A percentile compares a stretch with the other conserved stretches of the same genome.
Evolutionary conservation across 148 eudicot genomes (phyloP).

Genomic region (Salicornia ramosissima): DNA sequence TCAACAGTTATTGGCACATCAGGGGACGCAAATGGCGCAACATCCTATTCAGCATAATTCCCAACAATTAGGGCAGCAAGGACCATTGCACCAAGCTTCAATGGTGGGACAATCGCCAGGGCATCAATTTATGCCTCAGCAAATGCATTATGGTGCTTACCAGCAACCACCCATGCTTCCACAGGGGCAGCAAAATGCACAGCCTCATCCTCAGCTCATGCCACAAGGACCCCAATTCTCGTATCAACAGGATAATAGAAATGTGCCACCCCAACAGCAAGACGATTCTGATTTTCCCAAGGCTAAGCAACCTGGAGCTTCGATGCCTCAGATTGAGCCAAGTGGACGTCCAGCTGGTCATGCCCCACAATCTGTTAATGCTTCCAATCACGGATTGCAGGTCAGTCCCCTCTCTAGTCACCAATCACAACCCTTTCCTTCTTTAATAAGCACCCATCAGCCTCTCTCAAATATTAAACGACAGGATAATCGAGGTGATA

Average conservation of each 20-base stretch:
- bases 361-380: constrained; percentile 31
- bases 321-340: constrained; percentile 46
- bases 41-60: constrained; percentile 42
- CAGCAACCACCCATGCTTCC: constrained; percentile 43
- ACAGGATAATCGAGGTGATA: constrained; percentile 39
- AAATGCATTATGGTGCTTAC: constrained; percentile 47
- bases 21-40: constrained; percentile 40
- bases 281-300: constrained; percentile 52
- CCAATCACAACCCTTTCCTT: constrained; percentile 37
- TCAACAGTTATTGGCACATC: constrained; percentile 38
- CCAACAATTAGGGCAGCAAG: constrained; percentile 37
- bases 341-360: constrained; percentile 36
- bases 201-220: constrained; percentile 43
- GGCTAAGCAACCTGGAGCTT: constrained; percentile 41
- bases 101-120: constrained; percentile 53
- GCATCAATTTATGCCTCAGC: constrained; percentile 48
- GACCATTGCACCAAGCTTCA: constrained; percentile 42
- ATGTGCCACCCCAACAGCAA: constrained; percentile 37
- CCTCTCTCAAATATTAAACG: constrained; percentile 33
- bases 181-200: constrained; percentile 49
- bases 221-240: constrained; percentile 53
- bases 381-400: constrained; percentile 38
- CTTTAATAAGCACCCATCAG: constrained; percentile 45
- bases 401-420: constrained; percentile 44
- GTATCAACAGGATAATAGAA: constrained; percentile 51